These are phyloP conservation scores for Leishmania tarentolae DNA, from an alignment of 208 protist species.

Conservation along the genomic window DNA sequence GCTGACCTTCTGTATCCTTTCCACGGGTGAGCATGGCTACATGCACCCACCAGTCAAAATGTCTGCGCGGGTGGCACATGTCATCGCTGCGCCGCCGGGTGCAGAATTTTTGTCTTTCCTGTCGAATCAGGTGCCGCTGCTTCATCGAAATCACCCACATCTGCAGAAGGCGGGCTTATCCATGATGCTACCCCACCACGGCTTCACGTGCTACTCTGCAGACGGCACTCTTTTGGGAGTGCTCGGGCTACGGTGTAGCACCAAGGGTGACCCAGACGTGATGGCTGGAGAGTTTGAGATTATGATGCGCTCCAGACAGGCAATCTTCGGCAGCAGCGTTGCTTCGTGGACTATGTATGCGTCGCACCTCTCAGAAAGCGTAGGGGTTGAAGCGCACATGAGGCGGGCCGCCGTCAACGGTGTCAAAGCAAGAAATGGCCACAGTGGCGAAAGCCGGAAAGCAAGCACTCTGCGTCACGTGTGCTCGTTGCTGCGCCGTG, in stretches of 20 bases:
- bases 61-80: constrained; percentile 14
- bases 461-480: constrained; percentile 13
- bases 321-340: constrained; percentile 15
- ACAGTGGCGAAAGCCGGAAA: neutral
- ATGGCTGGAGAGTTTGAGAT: constrained; percentile 43
- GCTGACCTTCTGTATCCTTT: constrained; percentile 69
- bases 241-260: constrained; percentile 53
- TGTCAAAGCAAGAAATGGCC: constrained; percentile 1
- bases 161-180: neutral
- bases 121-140: constrained; percentile 65
- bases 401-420: neutral
- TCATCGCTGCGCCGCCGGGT: constrained; percentile 33
- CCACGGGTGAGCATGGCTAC: constrained; percentile 65
- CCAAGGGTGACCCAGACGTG: constrained; percentile 18
- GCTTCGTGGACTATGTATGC: constrained; percentile 31
- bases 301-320: constrained; percentile 13
- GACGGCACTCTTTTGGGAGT: constrained; percentile 44
- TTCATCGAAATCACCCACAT: constrained; percentile 57
- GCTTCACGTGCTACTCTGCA: constrained; percentile 66
- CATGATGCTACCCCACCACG: constrained; percentile 70
- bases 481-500: constrained; percentile 4
- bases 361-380: constrained; percentile 29
- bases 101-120: constrained; percentile 58
- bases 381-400: constrained; percentile 19
- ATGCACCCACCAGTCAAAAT: constrained; percentile 50